phyloP scores from a whole-genome alignment of 352 stramenopile species.

The Pythium phragmiticola region DNA sequence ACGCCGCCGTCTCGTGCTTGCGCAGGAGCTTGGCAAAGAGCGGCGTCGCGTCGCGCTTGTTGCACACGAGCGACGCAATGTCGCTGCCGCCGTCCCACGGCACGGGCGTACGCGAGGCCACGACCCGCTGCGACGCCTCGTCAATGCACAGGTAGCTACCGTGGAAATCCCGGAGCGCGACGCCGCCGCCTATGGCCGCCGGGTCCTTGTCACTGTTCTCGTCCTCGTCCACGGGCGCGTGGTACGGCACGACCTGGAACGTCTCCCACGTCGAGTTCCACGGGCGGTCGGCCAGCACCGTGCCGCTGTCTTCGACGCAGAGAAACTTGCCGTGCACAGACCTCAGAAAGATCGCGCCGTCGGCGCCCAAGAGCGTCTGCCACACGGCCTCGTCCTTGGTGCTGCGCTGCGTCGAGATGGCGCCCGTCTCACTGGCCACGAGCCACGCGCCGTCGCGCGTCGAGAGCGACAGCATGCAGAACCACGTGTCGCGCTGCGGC shows the following conservation, averaged over 20 bases:
- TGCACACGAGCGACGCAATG: conserved; percentile 75
- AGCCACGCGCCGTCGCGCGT: conserved; percentile 66
- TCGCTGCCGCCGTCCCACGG: conserved; percentile 65
- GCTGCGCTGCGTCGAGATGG: conserved; percentile 31
- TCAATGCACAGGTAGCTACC: conserved; percentile 79
- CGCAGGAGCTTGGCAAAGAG: conserved; percentile 69
- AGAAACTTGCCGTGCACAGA: conserved; percentile 84
- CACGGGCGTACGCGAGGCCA: conserved; percentile 49
- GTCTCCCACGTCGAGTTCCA: conserved; percentile 87
- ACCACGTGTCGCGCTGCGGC: conserved; percentile 52
- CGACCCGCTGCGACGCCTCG: conserved; percentile 34
- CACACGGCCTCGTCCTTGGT: conserved; percentile 48
- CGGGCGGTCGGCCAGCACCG: conserved; percentile 62
- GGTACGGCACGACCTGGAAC: conserved; percentile 77
- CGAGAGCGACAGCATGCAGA: conserved; percentile 75
- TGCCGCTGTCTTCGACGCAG: conserved; percentile 74
- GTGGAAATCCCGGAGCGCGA: conserved; percentile 77
- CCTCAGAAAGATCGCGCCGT: conserved; percentile 66
- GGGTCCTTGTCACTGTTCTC: background rate
- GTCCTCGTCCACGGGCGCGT: conserved; percentile 11
- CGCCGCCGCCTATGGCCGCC: conserved; percentile 26
- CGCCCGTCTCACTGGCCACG: conserved; percentile 63
- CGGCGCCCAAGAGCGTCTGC: conserved; percentile 64
- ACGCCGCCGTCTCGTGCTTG: conserved; percentile 68
- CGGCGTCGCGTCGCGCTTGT: conserved; percentile 47